Base-by-base conservation (phyloP, 2,329 filamentous ascomycete species). In the Ilyonectria mors-panacis region DNA sequence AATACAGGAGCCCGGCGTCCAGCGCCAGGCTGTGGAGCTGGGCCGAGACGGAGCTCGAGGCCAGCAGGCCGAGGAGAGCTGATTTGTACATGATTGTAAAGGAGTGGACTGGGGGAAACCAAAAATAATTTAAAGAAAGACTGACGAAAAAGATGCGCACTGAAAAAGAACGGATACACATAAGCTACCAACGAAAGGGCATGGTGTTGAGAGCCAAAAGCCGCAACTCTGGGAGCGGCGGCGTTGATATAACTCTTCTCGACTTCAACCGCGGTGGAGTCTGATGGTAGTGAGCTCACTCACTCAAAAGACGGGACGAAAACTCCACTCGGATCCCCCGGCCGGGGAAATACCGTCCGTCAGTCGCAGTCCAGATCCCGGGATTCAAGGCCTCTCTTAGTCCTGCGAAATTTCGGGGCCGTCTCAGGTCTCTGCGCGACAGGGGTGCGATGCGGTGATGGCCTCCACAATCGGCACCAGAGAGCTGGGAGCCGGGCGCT, bases 1-100 rank as follows among this genome's bases (percentile, higher is more conserved):
- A 92, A 81, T 91, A 92, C 69, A 85, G 76, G 68, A 87, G 82
- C 21, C 88, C 89, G 45, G 87, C 86, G 59, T 83, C 83, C 66
- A 85, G 82, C 54, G 89, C 88, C 30, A 89, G 82, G 68, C 84
- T 79, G 75, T 89, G 81, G 19, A 90, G 84, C 75, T 78, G 76
- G 33, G 75, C 75, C 55, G 76, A 75, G 57, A 69, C 74, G 5
- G 74, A 67, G 69, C 67, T 68, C 63, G 71, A 63, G 65, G 73
- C 74, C 73, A 75, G n/a, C 21, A 76, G 70, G 48, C 70, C 68
- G 33, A 76, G 61, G 45, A 76, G 63, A 17, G 71, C 60, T 42
- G 72, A 58, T 57, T 70, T 74, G 65, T 74, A 54, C 73, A 75
- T 75, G 21, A 35, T 56, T 30, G 39, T 26, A 53, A 44, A 37